Base-by-base conservation (phyloP, 495 filamentous ascomycete species). In the Aspergillus kassunensis region DNA sequence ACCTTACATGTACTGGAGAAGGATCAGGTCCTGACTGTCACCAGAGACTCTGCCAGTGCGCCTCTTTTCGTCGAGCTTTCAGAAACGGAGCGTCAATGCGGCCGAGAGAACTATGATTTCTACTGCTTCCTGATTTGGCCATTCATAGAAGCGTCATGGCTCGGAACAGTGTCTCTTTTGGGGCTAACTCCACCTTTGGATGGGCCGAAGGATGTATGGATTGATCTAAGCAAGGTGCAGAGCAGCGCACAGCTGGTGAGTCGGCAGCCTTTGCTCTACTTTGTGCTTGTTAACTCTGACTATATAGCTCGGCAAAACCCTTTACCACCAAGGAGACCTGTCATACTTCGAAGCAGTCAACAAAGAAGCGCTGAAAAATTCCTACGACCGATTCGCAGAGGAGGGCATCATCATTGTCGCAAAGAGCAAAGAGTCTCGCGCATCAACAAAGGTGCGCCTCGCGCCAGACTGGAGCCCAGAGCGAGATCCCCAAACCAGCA, bases 101-200 rank as follows among this genome's bases (percentile, higher is more conserved):
- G 92, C 2, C 74, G 92, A 19, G 92, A 97, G 63, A 96, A 96
- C 60, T 97, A 85, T 63, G 93, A 97, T 60, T 98, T 97, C 67
- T 97, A 98, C 69, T 96, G 91, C 68, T 97, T 97, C 76, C 69
- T 97, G 18, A 90, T 97, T 55, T 97, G 93, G 93, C 93, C 93
- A 0, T 97, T 97, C 59, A 90, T 97, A 49, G 93, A 98, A 63
- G 86, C 90, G 0, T 82, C 76, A 40, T 98, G 93, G 93, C 81
- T 97, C 12, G 91, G 89, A 6, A 85, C 89, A 0, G 85, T 97
- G 0, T 88, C 88, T 2, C 77, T 97, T 2, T 82, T 95, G 67
- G 89, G 91, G 10, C 77, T 97, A 7, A 87, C 88, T 0, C 91
- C 92, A 3, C 90, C 88, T 2, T 49, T 76, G 4, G 70, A 74